phyloP scores from a whole-genome alignment of 805 yeast species.

The Yarrowia porcina region DNA sequence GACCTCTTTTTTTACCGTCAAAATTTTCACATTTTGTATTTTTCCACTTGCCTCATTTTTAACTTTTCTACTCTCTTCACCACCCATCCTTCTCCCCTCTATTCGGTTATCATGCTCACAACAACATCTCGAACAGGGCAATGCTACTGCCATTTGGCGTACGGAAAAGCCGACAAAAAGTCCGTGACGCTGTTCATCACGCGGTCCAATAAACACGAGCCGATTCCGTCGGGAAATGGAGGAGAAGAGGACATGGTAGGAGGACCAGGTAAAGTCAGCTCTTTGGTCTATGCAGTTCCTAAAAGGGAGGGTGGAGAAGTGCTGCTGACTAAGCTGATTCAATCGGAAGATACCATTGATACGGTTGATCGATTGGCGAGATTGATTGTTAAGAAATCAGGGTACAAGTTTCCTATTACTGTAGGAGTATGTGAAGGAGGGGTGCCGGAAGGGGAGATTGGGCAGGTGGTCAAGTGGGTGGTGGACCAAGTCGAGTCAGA shows the following conservation, averaged over 20 bases:
- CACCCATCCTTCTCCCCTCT: neutral
- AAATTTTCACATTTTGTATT: too few species aligned
- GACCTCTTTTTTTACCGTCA: too few species aligned
- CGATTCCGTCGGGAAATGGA: conserved; percentile 8
- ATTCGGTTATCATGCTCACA: neutral
- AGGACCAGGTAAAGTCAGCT: conserved; percentile 9
- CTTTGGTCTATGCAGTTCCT: conserved; percentile 1
- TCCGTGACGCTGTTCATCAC: conserved; percentile 21
- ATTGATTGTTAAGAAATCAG: neutral
- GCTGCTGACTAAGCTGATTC: conserved; percentile 6
- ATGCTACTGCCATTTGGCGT: conserved; percentile 17
- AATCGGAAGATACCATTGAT: conserved; percentile 12
- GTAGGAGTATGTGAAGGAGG: conserved; percentile 23
- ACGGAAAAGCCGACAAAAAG: conserved; percentile 4
- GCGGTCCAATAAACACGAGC: conserved; percentile 14
- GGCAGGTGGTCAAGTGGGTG: conserved; percentile 13
- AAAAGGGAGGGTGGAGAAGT: neutral
- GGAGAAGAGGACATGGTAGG: neutral
- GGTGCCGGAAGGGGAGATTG: conserved; percentile 4
- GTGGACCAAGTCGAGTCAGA: neutral
- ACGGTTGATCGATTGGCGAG: neutral
- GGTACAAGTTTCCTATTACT: neutral
- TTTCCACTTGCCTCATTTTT: too few species aligned
- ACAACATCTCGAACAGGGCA: conserved; percentile 13
- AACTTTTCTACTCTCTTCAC: too few species aligned